phyloP scores from a whole-genome alignment of 805 yeast species.

The Maudiozyma bulderi region DNA sequence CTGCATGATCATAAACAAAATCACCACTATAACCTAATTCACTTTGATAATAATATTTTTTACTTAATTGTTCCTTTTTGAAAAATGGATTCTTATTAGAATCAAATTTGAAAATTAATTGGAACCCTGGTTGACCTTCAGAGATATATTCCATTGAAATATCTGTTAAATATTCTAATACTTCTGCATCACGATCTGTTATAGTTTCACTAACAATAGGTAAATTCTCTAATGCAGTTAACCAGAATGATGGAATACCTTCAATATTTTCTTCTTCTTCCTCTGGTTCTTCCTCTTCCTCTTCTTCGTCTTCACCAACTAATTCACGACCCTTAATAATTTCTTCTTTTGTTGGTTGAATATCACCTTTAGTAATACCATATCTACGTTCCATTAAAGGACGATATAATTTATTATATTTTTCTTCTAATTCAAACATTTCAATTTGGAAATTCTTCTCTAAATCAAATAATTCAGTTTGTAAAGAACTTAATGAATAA shows the following conservation, averaged over 20 bases:
- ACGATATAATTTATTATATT: constrained; percentile 58
- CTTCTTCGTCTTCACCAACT: constrained; percentile 35
- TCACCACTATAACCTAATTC: constrained; percentile 93
- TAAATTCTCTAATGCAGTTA: constrained; percentile 86
- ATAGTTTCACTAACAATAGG: constrained; percentile 73
- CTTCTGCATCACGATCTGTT: constrained; percentile 83
- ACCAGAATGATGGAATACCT: constrained; percentile 95
- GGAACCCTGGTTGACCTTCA: constrained; percentile 64
- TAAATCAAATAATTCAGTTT: constrained; percentile 65
- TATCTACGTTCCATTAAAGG: constrained; percentile 72
- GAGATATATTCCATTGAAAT: constrained; percentile 71
- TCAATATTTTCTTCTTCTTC: constrained; percentile 37
- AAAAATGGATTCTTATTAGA: constrained; percentile 59
- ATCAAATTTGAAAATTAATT: constrained; percentile 70
- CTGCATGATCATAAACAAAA: constrained; percentile 93
- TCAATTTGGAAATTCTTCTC: constrained; percentile 91
- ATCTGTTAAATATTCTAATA: constrained; percentile 57
- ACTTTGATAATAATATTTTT: constrained; percentile 88
- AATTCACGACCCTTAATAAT: constrained; percentile 67
- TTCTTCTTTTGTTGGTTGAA: constrained; percentile 73
- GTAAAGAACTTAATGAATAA: constrained; percentile 71
- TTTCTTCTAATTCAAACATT: constrained; percentile 75
- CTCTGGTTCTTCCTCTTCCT: constrained; percentile 34
- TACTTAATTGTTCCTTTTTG: constrained; percentile 59
- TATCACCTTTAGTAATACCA: constrained; percentile 58